Conservation (phyloP, 345 rosid species). For the Gossypium sturtianum region DNA sequence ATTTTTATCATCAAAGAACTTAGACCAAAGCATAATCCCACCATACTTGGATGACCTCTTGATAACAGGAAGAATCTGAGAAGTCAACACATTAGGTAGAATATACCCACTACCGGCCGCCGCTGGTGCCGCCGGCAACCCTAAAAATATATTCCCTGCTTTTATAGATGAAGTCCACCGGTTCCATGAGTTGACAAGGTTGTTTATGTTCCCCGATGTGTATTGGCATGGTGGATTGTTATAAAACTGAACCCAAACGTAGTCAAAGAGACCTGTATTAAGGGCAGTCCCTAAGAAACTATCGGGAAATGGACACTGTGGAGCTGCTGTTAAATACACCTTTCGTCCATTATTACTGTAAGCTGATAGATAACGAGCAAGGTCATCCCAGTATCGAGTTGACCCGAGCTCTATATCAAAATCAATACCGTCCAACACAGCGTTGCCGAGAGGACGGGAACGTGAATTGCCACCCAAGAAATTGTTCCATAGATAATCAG, state of each 20-base stretch:
- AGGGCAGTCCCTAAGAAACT: conserved; percentile 37
- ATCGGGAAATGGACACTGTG: conserved; percentile 66
- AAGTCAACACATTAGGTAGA: conserved; percentile 32
- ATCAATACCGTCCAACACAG: conserved; percentile 54
- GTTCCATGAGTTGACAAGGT: conserved; percentile 43
- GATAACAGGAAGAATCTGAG: conserved; percentile 38
- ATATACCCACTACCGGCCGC: conserved; percentile 56
- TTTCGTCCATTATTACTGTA: conserved; percentile 31
- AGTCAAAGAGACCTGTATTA: conserved; percentile 43
- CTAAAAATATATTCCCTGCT: conserved; percentile 35
- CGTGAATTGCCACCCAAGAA: conserved; percentile 41
- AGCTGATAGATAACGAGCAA: conserved; percentile 32
- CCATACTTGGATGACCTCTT: conserved; percentile 46
- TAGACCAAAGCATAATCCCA: conserved; percentile 64
- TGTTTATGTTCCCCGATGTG: conserved; percentile 23
- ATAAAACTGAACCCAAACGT: conserved; percentile 60
- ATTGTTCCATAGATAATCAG: conserved; percentile 40
- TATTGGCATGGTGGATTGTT: conserved; percentile 57
- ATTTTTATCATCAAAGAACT: conserved; percentile 42
- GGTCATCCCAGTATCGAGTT: conserved; percentile 36
- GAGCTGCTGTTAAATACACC: conserved; percentile 58
- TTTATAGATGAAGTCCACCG: conserved; percentile 42
- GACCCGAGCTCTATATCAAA: conserved; percentile 51
- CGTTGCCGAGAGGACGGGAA: conserved; percentile 50
- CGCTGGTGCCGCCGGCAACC: conserved; percentile 50